These are phyloP conservation scores for Lagenidium giganteum DNA, from an alignment of 352 stramenopile genomes.

Conservation along the genomic window DNA sequence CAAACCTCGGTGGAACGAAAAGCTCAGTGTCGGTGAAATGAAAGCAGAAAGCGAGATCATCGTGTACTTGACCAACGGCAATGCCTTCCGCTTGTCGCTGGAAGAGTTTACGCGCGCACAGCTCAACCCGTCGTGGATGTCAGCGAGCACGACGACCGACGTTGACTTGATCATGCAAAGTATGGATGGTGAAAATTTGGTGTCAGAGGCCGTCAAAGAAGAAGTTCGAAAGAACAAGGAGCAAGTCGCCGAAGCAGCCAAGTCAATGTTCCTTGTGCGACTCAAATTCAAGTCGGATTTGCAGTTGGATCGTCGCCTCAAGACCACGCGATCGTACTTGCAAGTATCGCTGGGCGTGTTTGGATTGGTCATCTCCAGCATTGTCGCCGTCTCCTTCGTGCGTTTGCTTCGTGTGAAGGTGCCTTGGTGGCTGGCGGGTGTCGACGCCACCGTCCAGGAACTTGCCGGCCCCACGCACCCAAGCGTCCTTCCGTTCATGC, in stretches of 20 bases:
- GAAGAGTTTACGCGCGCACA: constrained; percentile 27
- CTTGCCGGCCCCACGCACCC: too few relatives aligned
- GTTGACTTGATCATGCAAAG: constrained; percentile 13
- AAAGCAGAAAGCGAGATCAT: constrained; percentile 10
- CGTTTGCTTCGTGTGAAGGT: too few relatives aligned
- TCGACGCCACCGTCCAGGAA: too few relatives aligned
- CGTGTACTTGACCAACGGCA: constrained; percentile 22
- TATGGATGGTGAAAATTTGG: constrained; percentile 10
- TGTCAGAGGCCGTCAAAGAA: too few relatives aligned
- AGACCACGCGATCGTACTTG: neutral
- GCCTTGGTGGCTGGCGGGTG: too few relatives aligned
- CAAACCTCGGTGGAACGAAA: constrained; percentile 23
- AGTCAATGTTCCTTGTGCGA: constrained; percentile 19
- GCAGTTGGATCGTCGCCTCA: constrained; percentile 21
- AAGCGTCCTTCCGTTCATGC: too few relatives aligned
- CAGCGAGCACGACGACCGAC: constrained; percentile 13
- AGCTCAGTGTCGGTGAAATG: constrained; percentile 22
- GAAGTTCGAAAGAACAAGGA: too few relatives aligned
- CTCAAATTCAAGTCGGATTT: constrained; percentile 26
- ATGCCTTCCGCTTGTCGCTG: constrained; percentile 24
- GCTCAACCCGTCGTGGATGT: constrained; percentile 15
- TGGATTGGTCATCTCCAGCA: too few relatives aligned
- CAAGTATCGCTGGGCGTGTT: neutral
- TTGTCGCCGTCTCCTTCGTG: too few relatives aligned
- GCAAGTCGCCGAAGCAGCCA: constrained; percentile 2